Percentiles rank a stretch among this genome's conserved stretches.
Evolutionary conservation across 257 asterid species (phyloP).

Genomic region (Ajuga chamaepitys): DNA sequence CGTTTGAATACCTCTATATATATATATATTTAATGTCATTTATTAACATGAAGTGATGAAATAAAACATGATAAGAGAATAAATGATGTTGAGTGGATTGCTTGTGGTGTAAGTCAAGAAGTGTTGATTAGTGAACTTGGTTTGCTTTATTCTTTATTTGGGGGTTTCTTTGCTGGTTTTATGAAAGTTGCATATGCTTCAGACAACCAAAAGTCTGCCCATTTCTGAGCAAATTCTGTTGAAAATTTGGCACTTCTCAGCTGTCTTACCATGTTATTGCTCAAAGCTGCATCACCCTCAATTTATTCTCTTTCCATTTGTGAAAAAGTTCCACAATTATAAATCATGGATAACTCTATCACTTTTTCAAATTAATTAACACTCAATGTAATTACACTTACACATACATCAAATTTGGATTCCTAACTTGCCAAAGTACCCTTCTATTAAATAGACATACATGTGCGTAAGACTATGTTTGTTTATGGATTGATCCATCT

Average conservation of each 20-base stretch:
- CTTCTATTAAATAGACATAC: no score
- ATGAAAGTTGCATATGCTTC: conserved; percentile 15
- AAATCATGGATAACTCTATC: not conserved
- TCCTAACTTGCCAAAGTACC: no score
- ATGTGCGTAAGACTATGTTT: no score
- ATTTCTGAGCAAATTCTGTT: conserved; percentile 21
- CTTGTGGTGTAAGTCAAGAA: conserved; percentile 28
- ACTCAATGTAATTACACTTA: not conserved
- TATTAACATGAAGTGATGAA: no score
- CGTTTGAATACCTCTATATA: no score
- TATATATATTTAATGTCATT: no score
- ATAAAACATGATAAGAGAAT: not conserved
- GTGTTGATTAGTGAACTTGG: not conserved
- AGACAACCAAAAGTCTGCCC: conserved; percentile 19
- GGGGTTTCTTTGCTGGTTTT: not conserved
- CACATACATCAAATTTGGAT: not conserved
- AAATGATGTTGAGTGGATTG: conserved; percentile 1
- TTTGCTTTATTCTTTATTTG: not conserved
- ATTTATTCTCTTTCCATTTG: not conserved
- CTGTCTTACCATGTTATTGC: conserved; percentile 21
- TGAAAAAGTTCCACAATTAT: not conserved
- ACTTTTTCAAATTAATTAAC: not conserved
- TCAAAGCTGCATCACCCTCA: not conserved
- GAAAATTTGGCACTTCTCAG: conserved; percentile 23
- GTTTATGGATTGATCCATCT: no score